phyloP scores from a whole-genome alignment of 148 eudicot genomes.

The Nyssa sinensis region DNA sequence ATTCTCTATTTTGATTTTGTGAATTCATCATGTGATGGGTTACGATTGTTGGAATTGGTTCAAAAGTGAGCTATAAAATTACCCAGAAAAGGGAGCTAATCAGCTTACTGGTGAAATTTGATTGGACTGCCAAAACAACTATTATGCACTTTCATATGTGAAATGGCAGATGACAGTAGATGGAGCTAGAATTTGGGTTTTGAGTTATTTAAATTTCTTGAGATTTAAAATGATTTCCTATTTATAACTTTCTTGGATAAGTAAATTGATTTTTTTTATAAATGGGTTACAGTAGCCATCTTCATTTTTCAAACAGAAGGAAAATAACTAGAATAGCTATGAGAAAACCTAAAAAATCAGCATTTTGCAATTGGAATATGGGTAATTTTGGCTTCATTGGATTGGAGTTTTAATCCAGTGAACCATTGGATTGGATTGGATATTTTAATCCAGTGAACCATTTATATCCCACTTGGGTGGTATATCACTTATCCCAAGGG shows the following conservation, averaged over 20 bases:
- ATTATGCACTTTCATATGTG: background rate
- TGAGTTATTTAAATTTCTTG: background rate
- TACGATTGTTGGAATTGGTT: constrained; percentile 1
- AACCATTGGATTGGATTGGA: no score
- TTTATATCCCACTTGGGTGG: no score
- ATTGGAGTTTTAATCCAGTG: no score
- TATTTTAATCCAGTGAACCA: no score
- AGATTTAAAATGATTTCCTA: background rate
- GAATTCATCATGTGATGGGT: background rate
- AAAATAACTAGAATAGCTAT: no score
- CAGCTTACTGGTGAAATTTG: background rate
- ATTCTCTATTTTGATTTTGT: no score
- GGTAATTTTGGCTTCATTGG: no score
- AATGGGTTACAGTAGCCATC: no score
- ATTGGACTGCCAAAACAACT: background rate
- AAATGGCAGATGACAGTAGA: background rate
- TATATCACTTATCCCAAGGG: no score
- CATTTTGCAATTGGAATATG: background rate
- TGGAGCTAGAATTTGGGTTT: background rate
- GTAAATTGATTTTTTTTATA: no score
- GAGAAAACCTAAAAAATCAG: background rate
- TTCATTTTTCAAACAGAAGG: background rate
- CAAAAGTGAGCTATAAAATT: background rate
- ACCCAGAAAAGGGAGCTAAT: background rate
- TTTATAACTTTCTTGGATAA: no score